These are phyloP conservation scores for Avena eriantha DNA, from an alignment of 176 grass and related monocot species.

Conservation along the genomic window DNA sequence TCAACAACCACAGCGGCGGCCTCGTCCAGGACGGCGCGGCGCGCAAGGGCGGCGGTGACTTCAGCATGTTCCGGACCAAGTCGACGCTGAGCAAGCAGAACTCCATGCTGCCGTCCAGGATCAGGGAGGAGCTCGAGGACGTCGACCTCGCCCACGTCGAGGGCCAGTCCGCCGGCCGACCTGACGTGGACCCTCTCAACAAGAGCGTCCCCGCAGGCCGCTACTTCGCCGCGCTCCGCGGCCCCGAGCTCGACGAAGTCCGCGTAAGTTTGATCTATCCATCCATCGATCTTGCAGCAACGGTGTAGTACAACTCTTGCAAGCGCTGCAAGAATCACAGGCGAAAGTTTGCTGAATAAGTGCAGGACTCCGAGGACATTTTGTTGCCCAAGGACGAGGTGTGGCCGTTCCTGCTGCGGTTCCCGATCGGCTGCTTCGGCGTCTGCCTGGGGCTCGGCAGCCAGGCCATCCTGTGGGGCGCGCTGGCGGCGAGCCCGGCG, in stretches of 20 bases:
- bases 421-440: constrained; percentile 94
- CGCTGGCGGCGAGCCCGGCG: constrained; percentile 67
- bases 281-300: neutral
- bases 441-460: constrained; percentile 87
- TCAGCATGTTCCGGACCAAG: constrained; percentile 97
- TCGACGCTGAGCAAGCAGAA: constrained; percentile 87
- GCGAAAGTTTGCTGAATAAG: neutral
- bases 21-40: constrained; percentile 30
- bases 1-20: constrained; percentile 42
- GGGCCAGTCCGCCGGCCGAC: constrained; percentile 35
- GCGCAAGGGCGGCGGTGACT: constrained; percentile 72
- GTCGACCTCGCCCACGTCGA: constrained; percentile 57
- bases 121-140: constrained; percentile 60
- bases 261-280: constrained; percentile 54
- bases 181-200: constrained; percentile 69
- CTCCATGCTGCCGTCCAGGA: constrained; percentile 65
- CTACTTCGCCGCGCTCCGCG: constrained; percentile 95
- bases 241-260: constrained; percentile 97
- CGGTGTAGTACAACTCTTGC: neutral
- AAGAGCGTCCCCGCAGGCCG: constrained; percentile 85
- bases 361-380: constrained; percentile 91
- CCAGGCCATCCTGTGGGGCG: constrained; percentile 94
- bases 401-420: constrained; percentile 97
- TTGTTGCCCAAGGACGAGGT: constrained; percentile 87
- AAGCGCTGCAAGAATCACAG: neutral